These are phyloP conservation scores for Wilcoxina mikolae DNA, from an alignment of 495 filamentous ascomycete species.

Conservation along the genomic window DNA sequence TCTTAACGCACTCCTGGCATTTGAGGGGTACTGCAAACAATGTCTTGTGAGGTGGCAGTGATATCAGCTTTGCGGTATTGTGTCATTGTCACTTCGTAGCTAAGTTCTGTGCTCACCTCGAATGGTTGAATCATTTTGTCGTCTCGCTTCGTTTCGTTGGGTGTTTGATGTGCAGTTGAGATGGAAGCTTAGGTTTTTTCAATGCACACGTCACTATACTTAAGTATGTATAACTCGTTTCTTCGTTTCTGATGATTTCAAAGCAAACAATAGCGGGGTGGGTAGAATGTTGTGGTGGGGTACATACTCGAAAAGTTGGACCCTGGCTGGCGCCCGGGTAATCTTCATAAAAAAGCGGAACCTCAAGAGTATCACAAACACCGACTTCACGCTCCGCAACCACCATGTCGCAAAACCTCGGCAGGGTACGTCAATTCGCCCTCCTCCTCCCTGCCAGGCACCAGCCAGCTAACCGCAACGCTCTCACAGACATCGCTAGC, in stretches of 20 bases:
- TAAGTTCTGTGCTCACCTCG: conserved; percentile 30
- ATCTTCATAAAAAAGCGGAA: conserved; percentile 7
- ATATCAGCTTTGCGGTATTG: not conserved
- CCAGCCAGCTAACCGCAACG: not conserved
- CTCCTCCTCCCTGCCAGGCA: not conserved
- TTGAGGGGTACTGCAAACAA: conserved; percentile 89
- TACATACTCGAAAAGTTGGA: too few relatives aligned
- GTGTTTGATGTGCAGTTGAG: not conserved
- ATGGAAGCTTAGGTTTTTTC: not conserved
- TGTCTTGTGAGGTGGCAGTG: conserved; percentile 40
- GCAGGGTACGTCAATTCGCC: conserved; percentile 38
- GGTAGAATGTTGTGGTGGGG: too few relatives aligned
- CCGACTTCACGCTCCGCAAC: conserved; percentile 5
- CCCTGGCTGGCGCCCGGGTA: too few relatives aligned
- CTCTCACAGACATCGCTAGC: conserved; percentile 69
- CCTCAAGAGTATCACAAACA: not conserved
- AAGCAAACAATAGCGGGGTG: too few relatives aligned
- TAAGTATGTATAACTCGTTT: too few relatives aligned
- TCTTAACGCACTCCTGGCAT: conserved; percentile 74
- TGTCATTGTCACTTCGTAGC: too few relatives aligned
- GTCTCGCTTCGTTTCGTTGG: too few relatives aligned
- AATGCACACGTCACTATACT: too few relatives aligned
- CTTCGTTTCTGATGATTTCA: not conserved
- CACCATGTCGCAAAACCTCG: conserved; percentile 52
- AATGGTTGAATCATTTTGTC: conserved; percentile 43